Conservation (phyloP, 2,329 filamentous ascomycete species). For the Chalaropsis ovoidea region DNA sequence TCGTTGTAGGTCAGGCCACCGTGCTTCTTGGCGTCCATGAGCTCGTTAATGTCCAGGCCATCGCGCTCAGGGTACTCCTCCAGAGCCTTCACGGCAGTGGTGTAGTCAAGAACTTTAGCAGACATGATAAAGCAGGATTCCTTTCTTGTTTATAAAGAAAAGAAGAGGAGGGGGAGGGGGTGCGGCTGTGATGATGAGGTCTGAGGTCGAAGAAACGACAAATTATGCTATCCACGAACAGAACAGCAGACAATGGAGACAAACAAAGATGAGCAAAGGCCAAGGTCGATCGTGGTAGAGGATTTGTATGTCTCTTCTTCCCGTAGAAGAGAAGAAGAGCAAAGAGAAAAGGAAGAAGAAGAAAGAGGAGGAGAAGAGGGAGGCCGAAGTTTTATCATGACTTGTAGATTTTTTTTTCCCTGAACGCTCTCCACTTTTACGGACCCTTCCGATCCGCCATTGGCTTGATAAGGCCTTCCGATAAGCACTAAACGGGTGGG, state of each 20-base stretch:
- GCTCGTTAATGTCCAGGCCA: slow-evolving; percentile 74
- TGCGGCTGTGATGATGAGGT: slow-evolving; percentile 33
- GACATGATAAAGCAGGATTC: slow-evolving; percentile 48
- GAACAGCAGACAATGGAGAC: slow-evolving; percentile 31
- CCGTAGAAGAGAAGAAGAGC: slow-evolving; percentile 42
- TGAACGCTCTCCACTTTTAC: slow-evolving; percentile 13
- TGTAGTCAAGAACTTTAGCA: slow-evolving; percentile 58
- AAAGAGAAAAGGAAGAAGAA: slow-evolving; percentile 34
- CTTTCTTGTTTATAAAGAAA: slow-evolving; percentile 29
- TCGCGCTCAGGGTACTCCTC: slow-evolving; percentile 70
- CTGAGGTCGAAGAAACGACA: slow-evolving; percentile 38
- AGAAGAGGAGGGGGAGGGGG: slow-evolving; percentile 29
- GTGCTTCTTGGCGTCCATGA: slow-evolving; percentile 83
- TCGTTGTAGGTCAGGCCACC: slow-evolving; percentile 98
- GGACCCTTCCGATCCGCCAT: slow-evolving; percentile 18
- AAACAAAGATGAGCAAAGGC: slow-evolving; percentile 30
- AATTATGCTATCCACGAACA: slow-evolving; percentile 31
- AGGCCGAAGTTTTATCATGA: slow-evolving; percentile 15
- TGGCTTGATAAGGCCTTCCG: slow-evolving; percentile 21
- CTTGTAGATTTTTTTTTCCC: slow-evolving; percentile 15
- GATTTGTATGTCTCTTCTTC: slow-evolving; percentile 42
- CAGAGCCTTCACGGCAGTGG: slow-evolving; percentile 68
- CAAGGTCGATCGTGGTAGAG: slow-evolving; percentile 28
- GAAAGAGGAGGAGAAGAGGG: slow-evolving; percentile 31
- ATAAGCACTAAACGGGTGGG: slow-evolving; percentile 10